Conservation (phyloP, 768 basidiomycete genomes). For the Mycena olivaceomarginata region DNA sequence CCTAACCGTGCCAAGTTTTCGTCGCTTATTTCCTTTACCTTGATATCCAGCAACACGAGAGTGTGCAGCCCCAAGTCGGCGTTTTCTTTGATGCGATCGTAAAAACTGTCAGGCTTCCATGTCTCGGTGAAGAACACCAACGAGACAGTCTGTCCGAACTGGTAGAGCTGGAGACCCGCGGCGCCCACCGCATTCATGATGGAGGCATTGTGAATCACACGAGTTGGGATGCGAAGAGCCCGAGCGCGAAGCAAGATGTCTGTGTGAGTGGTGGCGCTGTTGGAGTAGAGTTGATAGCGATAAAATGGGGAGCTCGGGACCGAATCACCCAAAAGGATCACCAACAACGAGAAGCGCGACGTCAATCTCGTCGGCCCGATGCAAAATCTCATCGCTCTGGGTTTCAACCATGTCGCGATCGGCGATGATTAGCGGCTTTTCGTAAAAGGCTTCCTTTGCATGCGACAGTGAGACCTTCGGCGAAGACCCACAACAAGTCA, state of each 20-base stretch:
- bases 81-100: conserved; percentile 95
- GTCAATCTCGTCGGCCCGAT: conserved; percentile 86
- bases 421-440: conserved; percentile 88
- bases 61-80: conserved; percentile 93
- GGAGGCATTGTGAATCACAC: conserved; percentile 96
- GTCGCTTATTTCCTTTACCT: conserved; percentile 98
- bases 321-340: conserved; percentile 92
- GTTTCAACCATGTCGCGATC: conserved; percentile 99
- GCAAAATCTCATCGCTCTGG: conserved; percentile 92
- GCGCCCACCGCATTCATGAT: conserved; percentile 98
- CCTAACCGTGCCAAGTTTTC: conserved; percentile 94
- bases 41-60: conserved; percentile 96
- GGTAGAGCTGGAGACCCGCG: conserved; percentile 97
- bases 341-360: conserved; percentile 96
- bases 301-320: conserved; percentile 2
- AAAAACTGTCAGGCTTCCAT: conserved; percentile 97
- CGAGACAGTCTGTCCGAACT: conserved; percentile 97
- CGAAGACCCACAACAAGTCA: conserved; percentile 39
- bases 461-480: conserved; percentile 35
- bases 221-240: conserved; percentile 83
- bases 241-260: conserved; percentile 96
- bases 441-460: conserved; percentile 93
- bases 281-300: neutral
- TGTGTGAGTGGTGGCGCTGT: conserved; percentile 96
- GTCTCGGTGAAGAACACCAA: conserved; percentile 98